These are phyloP conservation scores for Cucumis cinereus DNA, from an alignment of 306 rosid genomes.

Conservation along the genomic window DNA sequence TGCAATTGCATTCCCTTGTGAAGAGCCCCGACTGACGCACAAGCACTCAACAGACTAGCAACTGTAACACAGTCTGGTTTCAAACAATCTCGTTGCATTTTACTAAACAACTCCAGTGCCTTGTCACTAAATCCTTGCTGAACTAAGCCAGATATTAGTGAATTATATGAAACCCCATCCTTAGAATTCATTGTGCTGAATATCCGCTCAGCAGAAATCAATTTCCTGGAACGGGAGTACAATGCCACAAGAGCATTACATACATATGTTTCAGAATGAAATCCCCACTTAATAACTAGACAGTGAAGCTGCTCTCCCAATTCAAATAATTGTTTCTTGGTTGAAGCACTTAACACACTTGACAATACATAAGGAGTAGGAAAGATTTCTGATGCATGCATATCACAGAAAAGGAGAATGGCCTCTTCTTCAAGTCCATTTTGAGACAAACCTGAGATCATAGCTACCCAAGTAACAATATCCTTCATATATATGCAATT, in stretches of 20 bases:
- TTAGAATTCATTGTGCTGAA: slow-evolving; percentile 43
- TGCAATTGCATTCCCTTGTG: slow-evolving; percentile 60
- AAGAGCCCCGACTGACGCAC: slow-evolving; percentile 50
- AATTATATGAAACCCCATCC: slow-evolving; percentile 74
- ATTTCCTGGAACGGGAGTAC: slow-evolving; percentile 50
- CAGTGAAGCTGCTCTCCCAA: slow-evolving; percentile 69
- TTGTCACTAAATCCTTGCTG: slow-evolving; percentile 49
- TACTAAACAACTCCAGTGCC: slow-evolving; percentile 50
- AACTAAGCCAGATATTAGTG: slow-evolving; percentile 77
- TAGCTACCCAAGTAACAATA: slow-evolving; percentile 83
- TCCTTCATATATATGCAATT: slow-evolving; percentile 29
- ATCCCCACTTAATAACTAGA: slow-evolving; percentile 62
- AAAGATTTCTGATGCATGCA: slow-evolving; percentile 41
- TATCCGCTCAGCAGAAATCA: slow-evolving; percentile 44
- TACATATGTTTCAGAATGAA: slow-evolving; percentile 57
- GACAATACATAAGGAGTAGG: slow-evolving; percentile 75
- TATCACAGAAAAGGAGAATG: slow-evolving; percentile 47
- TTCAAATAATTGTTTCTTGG: slow-evolving; percentile 33
- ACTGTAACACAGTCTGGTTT: slow-evolving; percentile 70
- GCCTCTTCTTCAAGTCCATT: slow-evolving; percentile 59
- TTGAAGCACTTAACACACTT: slow-evolving; percentile 67
- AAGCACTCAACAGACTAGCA: slow-evolving; percentile 74
- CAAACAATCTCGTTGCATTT: slow-evolving; percentile 49
- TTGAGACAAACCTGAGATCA: slow-evolving; percentile 74
- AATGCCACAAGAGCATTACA: slow-evolving; percentile 79